Evolutionary conservation across 805 yeast species (phyloP).

Genomic region (Yamadazyma olivae): DNA sequence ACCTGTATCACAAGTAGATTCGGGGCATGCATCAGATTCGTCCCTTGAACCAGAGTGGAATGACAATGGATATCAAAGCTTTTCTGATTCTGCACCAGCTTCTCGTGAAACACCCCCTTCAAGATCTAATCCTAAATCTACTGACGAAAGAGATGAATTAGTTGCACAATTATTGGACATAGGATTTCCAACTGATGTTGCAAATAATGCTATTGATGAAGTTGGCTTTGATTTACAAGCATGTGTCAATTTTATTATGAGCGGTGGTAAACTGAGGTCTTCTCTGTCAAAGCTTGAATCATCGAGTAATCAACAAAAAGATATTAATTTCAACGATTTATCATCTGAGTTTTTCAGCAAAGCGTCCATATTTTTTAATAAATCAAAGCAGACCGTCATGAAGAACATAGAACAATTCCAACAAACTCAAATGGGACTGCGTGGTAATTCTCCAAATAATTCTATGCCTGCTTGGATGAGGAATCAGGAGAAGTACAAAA

Average conservation of each 20-base stretch:
- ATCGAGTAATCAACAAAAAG: conserved; percentile 13
- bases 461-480: conserved; percentile 75
- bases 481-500: conserved; percentile 48
- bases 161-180: conserved; percentile 74
- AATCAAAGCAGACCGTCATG: conserved; percentile 58
- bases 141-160: conserved; percentile 39
- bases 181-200: conserved; percentile 66
- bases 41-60: background rate
- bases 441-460: conserved; percentile 14
- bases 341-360: conserved; percentile 55
- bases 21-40: too few relatives aligned
- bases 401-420: conserved; percentile 62
- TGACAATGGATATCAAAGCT: background rate
- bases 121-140: too few relatives aligned
- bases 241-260: conserved; percentile 68
- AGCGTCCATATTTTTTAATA: conserved; percentile 56
- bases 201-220: conserved; percentile 55
- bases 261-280: conserved; percentile 13
- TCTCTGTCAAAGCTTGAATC: conserved; percentile 1
- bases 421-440: conserved; percentile 8
- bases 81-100: background rate
- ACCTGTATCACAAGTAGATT: too few relatives aligned
- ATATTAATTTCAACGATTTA: conserved; percentile 45
- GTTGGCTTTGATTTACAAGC: conserved; percentile 60
- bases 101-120: background rate